phyloP scores from a whole-genome alignment of 2,329 filamentous ascomycete species.

The Ophiostoma himal-ulmi region DNA sequence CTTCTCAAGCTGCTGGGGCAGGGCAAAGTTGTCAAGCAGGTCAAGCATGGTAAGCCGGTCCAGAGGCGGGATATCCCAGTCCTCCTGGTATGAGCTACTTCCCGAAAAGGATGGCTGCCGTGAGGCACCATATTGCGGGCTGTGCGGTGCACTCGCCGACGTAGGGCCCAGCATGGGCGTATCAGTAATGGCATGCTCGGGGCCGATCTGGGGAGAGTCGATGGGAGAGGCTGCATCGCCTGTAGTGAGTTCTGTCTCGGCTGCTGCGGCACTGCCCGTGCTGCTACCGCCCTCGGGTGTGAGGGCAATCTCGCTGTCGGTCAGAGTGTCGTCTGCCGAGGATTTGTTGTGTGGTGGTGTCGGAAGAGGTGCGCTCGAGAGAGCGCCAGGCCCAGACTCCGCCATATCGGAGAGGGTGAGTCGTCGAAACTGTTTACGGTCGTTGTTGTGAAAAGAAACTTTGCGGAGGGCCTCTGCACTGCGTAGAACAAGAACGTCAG shows the following conservation, averaged over 20 bases:
- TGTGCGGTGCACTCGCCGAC: constrained; percentile 17
- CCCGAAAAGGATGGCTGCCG: constrained; percentile 77
- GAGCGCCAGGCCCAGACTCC: constrained; percentile 31
- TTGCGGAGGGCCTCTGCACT: constrained; percentile 38
- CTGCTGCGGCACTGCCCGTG: constrained; percentile 10
- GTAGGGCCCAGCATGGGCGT: constrained; percentile 48
- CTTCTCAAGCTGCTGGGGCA: constrained; percentile 86
- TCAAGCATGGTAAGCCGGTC: constrained; percentile 90
- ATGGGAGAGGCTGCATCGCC: neutral
- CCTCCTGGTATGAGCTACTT: constrained; percentile 78
- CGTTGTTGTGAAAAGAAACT: constrained; percentile 38
- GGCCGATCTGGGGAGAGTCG: constrained; percentile 42
- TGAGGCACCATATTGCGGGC: constrained; percentile 44
- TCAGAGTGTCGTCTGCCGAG: constrained; percentile 36
- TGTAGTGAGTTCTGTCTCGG: neutral
- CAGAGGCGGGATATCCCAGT: constrained; percentile 83
- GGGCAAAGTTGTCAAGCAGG: constrained; percentile 84
- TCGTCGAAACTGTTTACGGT: constrained; percentile 34
- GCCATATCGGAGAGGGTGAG: constrained; percentile 42
- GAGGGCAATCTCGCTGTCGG: constrained; percentile 41
- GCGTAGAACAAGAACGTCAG: constrained; percentile 34
- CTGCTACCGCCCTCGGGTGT: constrained; percentile 39
- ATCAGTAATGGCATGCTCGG: constrained; percentile 41
- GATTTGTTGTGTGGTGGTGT: constrained; percentile 24
- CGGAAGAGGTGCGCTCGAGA: neutral